Percentiles rank a stretch among this genome's conserved stretches.
Conservation (phyloP, 2,329 filamentous ascomycete genomes). For the Cercospora canescens region DNA sequence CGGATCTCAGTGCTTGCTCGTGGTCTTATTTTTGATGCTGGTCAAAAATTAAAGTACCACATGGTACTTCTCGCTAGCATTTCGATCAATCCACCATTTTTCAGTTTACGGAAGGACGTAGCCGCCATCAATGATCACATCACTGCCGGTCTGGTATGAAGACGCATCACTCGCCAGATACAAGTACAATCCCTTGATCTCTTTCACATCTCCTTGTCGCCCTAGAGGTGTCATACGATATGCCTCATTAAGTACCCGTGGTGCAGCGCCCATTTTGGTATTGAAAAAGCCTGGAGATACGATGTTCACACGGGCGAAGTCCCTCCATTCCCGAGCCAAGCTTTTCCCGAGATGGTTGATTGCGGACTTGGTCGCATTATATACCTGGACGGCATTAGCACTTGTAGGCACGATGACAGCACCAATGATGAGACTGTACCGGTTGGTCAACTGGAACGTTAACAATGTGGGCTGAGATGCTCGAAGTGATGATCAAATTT, state of each 20-base stretch:
- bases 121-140: constrained; percentile 37
- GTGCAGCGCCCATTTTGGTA: constrained; percentile 55
- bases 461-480: constrained; percentile 38
- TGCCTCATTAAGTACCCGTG: constrained; percentile 47
- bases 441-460: constrained; percentile 55
- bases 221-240: constrained; percentile 52
- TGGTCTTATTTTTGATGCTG: too few species aligned
- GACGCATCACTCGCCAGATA: constrained; percentile 37
- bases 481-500: constrained; percentile 51
- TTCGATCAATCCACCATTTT: too few species aligned
- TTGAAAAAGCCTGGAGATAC: constrained; percentile 58
- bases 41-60: too few species aligned
- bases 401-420: too few species aligned
- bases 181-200: constrained; percentile 37
- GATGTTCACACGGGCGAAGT: constrained; percentile 58
- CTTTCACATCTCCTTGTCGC: constrained; percentile 38
- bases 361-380: constrained; percentile 59
- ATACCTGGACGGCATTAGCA: constrained; percentile 37
- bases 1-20: too few species aligned
- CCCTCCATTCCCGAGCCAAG: constrained; percentile 58
- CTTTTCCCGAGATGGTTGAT: constrained; percentile 58
- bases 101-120: too few species aligned
- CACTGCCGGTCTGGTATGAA: constrained; percentile 36
- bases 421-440: too few species aligned
- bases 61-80: too few species aligned